Evolutionary conservation across 208 protist genomes (phyloP), one percentile per base, ranked within the genome.

Genomic region (Trypanosoma caninum): DNA sequence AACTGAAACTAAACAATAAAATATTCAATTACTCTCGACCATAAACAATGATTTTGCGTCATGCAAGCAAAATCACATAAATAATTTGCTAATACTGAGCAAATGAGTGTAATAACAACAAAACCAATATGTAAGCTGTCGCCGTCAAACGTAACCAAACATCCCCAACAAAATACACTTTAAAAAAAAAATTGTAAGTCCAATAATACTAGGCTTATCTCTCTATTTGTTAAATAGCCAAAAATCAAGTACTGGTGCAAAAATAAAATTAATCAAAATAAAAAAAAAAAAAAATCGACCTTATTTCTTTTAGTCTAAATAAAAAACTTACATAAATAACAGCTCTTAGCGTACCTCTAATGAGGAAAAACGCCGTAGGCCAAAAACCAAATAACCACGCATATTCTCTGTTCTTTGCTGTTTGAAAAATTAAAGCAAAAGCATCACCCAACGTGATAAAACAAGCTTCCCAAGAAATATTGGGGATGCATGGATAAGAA

Each of bases 391-490:
- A 65, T 28, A 20, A 2, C 0, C 27, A 35, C 7, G 20, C 13
- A 30, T 45, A 22, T 25, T 47, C 48, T 45, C 18, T 30, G 16
- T 54, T 54, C 6, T 47, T 33, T 3, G 8, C 22, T 45, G 37
- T 22, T 14, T 16, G 28, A 34, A 48, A 1, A n/a, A 65, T 2
- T 35, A 38, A 23, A 48, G 48, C 5, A 3, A 65, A 25, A 14
- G 59, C 33, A 14, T 65, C 47, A 37, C 59, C 59, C 33, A 65
- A 27, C 3, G 27, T 20, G 30, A 65, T 37, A 35, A 65, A 65
- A 56, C 47, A 42, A 22, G 47, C 59, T 7, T 48, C 22, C 59
- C 59, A 65, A 14, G 56, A 23, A 33, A 37, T 1, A 35, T 65
- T 3, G 8, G 23, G 11, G n/a, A n/a, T n/a, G n/a, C n/a, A n/a